phyloP scores from a whole-genome alignment of 805 yeast species.

The Candida sithepensis region DNA sequence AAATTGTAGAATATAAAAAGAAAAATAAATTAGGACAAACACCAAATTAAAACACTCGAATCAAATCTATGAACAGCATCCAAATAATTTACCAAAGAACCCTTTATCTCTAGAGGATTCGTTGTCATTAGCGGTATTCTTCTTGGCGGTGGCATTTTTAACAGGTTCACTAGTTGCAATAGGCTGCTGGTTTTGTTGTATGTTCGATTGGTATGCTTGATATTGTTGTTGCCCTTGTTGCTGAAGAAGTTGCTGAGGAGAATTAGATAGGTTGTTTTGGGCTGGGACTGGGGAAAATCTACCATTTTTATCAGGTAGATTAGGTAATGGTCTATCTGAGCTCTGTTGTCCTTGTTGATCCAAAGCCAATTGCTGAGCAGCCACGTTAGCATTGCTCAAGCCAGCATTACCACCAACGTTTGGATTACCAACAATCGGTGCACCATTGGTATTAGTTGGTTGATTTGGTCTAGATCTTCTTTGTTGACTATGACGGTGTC shows the following conservation, averaged over 20 bases:
- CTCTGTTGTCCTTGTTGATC: slow-evolving; percentile 14
- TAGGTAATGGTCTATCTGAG: slow-evolving; percentile 33
- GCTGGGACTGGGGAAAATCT: slow-evolving; percentile 17
- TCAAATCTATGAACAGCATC: slow-evolving; percentile 16
- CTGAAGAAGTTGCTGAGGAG: slow-evolving; percentile 1
- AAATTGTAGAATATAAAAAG: neutral
- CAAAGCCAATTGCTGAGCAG: slow-evolving; percentile 6
- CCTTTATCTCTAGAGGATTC: slow-evolving; percentile 23
- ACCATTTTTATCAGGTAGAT: slow-evolving; percentile 28
- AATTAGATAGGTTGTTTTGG: slow-evolving; percentile 1
- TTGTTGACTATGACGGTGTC: slow-evolving; percentile 40
- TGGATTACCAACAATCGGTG: slow-evolving; percentile 8
- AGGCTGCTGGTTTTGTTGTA: slow-evolving; percentile 22
- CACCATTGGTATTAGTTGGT: slow-evolving; percentile 5
- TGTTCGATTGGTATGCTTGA: slow-evolving; percentile 11
- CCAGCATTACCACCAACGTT: slow-evolving; percentile 22
- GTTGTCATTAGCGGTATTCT: slow-evolving; percentile 14
- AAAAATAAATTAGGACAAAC: neutral
- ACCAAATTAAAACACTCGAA: neutral
- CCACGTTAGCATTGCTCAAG: slow-evolving; percentile 7
- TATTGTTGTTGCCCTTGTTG: slow-evolving; percentile 14
- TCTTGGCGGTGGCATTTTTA: slow-evolving; percentile 7
- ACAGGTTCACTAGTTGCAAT: slow-evolving; percentile 18
- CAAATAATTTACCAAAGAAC: slow-evolving; percentile 23
- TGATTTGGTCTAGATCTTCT: slow-evolving; percentile 30